A percentile compares a stretch with the other conserved stretches of the same genome.
phyloP scores from a whole-genome alignment of 1,284 basidiomycete species.

The Vanrija humicola region DNA sequence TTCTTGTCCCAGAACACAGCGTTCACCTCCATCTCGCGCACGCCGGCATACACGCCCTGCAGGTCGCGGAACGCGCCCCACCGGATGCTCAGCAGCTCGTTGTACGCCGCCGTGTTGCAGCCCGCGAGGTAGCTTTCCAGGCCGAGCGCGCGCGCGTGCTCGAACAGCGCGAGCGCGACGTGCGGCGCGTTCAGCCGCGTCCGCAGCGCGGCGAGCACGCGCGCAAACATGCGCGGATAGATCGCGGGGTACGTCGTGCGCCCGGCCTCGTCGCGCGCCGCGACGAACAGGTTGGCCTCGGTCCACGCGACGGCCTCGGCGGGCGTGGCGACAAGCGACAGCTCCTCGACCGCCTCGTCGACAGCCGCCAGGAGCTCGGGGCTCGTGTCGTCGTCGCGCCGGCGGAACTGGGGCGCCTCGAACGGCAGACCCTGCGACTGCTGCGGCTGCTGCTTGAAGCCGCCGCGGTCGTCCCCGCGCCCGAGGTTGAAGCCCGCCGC shows the following conservation, averaged over 20 bases:
- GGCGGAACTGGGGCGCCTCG: background rate
- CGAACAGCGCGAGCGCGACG: conserved; percentile 75
- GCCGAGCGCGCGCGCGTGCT: conserved; percentile 66
- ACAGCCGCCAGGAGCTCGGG: conserved; percentile 42
- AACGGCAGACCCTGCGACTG: background rate
- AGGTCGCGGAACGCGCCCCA: conserved; percentile 80
- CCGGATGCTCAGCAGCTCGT: conserved; percentile 71
- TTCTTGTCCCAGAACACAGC: conserved; percentile 62
- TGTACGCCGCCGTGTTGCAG: conserved; percentile 77
- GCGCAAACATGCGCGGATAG: conserved; percentile 58
- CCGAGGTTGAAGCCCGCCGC: background rate
- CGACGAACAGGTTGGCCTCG: conserved; percentile 60
- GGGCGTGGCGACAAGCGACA: conserved; percentile 66
- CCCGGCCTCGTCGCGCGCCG: conserved; percentile 5
- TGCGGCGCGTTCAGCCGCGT: conserved; percentile 72
- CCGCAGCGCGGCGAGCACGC: conserved; percentile 67
- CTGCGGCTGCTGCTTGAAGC: background rate
- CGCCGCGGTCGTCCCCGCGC: background rate
- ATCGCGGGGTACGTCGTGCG: conserved; percentile 15
- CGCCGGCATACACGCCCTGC: conserved; percentile 62
- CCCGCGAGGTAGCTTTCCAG: conserved; percentile 77
- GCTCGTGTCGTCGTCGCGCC: conserved; percentile 20
- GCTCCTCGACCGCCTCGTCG: conserved; percentile 71
- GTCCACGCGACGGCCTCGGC: conserved; percentile 73
- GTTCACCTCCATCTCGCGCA: conserved; percentile 76